These are phyloP conservation scores for Rasamsonia emersonii DNA, from an alignment of 2,329 filamentous ascomycete genomes.

Conservation along the genomic window DNA sequence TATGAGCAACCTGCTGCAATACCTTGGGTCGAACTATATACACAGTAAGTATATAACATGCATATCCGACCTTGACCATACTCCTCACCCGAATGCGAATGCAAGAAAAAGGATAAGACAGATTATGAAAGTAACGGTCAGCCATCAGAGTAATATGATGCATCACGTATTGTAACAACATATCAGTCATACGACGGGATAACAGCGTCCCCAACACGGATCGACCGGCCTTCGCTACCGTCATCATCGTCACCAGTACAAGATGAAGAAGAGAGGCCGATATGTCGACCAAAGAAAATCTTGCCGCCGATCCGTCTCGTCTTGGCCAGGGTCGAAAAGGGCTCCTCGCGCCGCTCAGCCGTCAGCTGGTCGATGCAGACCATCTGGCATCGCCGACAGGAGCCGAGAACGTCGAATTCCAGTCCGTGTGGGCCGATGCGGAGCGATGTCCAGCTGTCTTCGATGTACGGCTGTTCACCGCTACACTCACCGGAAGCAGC, in stretches of 20 bases:
- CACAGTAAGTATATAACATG: too few relatives aligned
- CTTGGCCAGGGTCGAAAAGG: constrained; percentile 80
- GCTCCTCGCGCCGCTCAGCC: constrained; percentile 69
- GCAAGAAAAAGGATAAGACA: too few relatives aligned
- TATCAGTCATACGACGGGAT: constrained; percentile 18
- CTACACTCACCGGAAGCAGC: constrained; percentile 11
- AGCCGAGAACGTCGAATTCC: constrained; percentile 57
- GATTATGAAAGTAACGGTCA: too few relatives aligned
- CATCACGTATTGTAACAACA: too few relatives aligned
- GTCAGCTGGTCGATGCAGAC: constrained; percentile 86
- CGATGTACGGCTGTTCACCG: constrained; percentile 58
- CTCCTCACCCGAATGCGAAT: too few relatives aligned
- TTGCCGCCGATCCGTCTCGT: constrained; percentile 75
- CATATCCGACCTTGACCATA: too few relatives aligned
- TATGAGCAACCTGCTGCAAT: too few relatives aligned
- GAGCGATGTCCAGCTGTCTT: constrained; percentile 68
- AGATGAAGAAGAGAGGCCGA: constrained; percentile 33
- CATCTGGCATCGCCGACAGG: constrained; percentile 90
- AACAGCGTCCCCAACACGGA: constrained; percentile 35
- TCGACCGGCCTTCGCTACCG: constrained; percentile 13
- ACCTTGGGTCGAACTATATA: too few relatives aligned
- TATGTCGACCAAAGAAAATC: constrained; percentile 82
- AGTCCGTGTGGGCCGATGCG: constrained; percentile 47
- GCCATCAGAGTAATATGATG: too few relatives aligned
- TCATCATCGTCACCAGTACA: constrained; percentile 11